Evolutionary conservation across 2,329 filamentous ascomycete genomes (phyloP), one percentile per base, ranked within the genome.

Genomic region (Lasiodiplodia citricola): DNA sequence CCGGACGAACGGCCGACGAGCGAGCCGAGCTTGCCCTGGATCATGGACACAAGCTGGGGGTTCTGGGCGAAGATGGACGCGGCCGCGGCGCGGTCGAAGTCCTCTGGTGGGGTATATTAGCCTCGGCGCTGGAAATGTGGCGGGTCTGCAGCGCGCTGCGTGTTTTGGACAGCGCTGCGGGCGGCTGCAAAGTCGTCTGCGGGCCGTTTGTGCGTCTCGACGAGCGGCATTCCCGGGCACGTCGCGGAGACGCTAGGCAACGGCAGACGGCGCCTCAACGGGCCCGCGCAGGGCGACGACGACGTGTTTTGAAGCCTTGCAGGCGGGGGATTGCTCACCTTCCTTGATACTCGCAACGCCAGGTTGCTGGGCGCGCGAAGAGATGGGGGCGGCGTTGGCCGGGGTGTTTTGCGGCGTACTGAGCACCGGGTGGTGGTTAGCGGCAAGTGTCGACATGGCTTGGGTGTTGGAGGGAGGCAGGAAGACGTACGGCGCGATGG

Each of bases 381-480:
- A 97, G 83, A 99, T 98, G 73, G 96, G 96, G 74, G 96, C 96
- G 85, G 95, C 94, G 84, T 90, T 94, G 74, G 93, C 92, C 74
- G 96, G 96, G 68, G 96, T 99, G 86, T 99, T 99, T 85, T 99
- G 96, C 78, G 96, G 96, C 79, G 96, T 99, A 78, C 96, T 98
- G 82, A 79, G 72, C 56, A 69, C 70, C 70, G 72, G 41, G 7
- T 51, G 41, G 60, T 18, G 44, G 56, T 66, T 66, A 74, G 73
- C 73, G 44, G 68, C 6, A n/a, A 50, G 25, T 14, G 44, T 21
- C 47, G 58, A 35, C 50, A 57, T 68, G 38, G 50, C 35, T 41
- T 31, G 23, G 52, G 41, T 66, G 50, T n/a, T 69, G 68, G 23
- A 41, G 25, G 54, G 44, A 62, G 60, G 37, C 23, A 66, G 23